phyloP scores from a whole-genome alignment of 177 flowering plant species.

The Vitis hybrid region DNA sequence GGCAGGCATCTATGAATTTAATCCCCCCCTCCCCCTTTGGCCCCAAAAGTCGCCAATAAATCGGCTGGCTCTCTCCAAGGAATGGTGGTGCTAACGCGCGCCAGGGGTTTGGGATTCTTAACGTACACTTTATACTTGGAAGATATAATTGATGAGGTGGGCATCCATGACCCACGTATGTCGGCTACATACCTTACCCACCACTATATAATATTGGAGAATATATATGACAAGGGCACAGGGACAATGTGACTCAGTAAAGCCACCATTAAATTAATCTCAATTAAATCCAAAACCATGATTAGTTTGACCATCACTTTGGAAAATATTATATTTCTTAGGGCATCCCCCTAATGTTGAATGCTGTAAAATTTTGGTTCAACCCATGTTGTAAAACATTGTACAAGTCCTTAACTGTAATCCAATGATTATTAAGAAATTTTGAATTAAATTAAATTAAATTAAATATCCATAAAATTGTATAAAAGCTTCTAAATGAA shows the following conservation, averaged over 20 bases:
- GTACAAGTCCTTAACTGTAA: background rate
- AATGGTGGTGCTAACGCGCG: too few species aligned
- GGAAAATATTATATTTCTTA: background rate
- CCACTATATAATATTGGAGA: conserved; percentile 4
- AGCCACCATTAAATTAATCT: conserved; percentile 2
- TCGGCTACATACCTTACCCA: conserved; percentile 25
- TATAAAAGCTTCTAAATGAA: too few species aligned
- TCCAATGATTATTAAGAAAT: too few species aligned
- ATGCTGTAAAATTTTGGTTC: background rate
- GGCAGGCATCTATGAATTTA: background rate
- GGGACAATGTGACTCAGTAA: background rate
- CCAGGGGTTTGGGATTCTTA: conserved; percentile 5
- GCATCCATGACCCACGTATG: conserved; percentile 16
- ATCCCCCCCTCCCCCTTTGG: too few species aligned
- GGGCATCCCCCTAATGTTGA: background rate
- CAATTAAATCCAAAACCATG: conserved; percentile 5
- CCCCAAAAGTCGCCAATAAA: too few species aligned
- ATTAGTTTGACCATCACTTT: conserved; percentile 23
- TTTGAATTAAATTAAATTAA: too few species aligned
- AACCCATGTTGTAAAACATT: background rate
- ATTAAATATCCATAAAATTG: too few species aligned
- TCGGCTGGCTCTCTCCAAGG: too few species aligned
- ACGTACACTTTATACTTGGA: conserved; percentile 1
- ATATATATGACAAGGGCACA: conserved; percentile 3
- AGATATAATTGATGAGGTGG: conserved; percentile 9